phyloP scores from a whole-genome alignment of 148 eudicot species.

The Rhododendron mucronatum region DNA sequence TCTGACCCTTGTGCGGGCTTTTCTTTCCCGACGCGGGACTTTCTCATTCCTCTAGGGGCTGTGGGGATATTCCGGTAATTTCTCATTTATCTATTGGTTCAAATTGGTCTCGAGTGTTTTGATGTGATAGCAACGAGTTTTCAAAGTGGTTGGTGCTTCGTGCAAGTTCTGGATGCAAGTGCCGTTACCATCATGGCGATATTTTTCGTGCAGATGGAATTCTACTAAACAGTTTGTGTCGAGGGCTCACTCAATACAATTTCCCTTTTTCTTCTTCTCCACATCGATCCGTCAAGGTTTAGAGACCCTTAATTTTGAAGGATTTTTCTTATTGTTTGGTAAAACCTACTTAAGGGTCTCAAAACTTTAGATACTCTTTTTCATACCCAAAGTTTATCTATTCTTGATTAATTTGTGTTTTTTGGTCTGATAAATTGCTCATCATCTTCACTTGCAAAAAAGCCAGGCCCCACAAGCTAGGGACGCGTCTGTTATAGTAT shows the following conservation, averaged over 20 bases:
- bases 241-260: neutral
- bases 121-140: too few species aligned
- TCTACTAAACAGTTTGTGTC: neutral
- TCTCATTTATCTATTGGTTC: too few species aligned
- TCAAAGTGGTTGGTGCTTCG: neutral
- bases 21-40: too few species aligned
- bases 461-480: neutral
- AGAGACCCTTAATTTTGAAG: neutral
- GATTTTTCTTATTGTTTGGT: neutral
- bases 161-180: neutral
- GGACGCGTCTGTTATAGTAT: slow-evolving; percentile 10
- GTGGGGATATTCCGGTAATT: too few species aligned
- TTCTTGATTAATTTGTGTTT: neutral
- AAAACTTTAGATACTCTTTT: neutral
- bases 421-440: neutral
- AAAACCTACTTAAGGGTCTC: neutral
- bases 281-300: neutral
- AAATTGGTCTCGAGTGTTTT: too few species aligned
- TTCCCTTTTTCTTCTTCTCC: neutral
- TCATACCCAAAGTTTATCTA: neutral
- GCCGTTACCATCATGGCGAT: neutral
- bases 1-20: too few species aligned
- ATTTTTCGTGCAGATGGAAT: neutral
- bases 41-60: too few species aligned
- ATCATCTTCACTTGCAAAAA: neutral